Percentiles rank a stretch among this genome's conserved stretches.
phyloP scores from a whole-genome alignment of 805 yeast species.

The Kazachstania bromeliacearum region DNA sequence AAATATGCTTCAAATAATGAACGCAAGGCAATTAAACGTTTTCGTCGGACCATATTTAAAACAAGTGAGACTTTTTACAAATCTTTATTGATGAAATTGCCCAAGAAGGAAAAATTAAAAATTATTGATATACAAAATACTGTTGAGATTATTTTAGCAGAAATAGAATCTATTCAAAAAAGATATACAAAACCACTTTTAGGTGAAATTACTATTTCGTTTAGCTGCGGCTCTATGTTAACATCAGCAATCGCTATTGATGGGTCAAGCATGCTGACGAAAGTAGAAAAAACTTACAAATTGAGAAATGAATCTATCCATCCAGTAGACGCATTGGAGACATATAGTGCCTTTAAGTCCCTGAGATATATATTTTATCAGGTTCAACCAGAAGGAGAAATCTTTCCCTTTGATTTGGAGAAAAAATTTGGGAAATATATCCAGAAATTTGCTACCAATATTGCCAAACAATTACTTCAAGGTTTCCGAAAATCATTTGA shows the following conservation, averaged over 20 bases:
- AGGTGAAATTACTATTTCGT: conserved; percentile 45
- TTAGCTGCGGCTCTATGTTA: conserved; percentile 39
- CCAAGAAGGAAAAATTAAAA: conserved; percentile 46
- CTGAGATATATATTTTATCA: conserved; percentile 44
- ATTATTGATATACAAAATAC: conserved; percentile 48
- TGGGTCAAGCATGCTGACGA: conserved; percentile 40
- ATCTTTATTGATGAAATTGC: conserved; percentile 39
- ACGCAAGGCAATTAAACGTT: conserved; percentile 30
- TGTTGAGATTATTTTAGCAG: conserved; percentile 42
- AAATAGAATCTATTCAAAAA: conserved; percentile 45
- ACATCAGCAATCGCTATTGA: conserved; percentile 47
- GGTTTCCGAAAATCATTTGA: conserved; percentile 48
- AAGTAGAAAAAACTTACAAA: conserved; percentile 35
- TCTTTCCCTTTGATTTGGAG: conserved; percentile 49
- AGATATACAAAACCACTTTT: conserved; percentile 53
- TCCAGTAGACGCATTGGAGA: conserved; percentile 48
- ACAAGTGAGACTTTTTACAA: conserved; percentile 39
- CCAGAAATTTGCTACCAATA: conserved; percentile 33
- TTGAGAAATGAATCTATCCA: conserved; percentile 28
- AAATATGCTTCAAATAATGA: conserved; percentile 22
- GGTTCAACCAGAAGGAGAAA: conserved; percentile 31
- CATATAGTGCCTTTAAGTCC: conserved; percentile 45
- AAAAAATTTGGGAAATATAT: conserved; percentile 42
- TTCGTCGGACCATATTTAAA: conserved; percentile 30
- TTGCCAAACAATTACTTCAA: conserved; percentile 37